Evolutionary conservation across 306 rosid genomes (phyloP), one percentile per base, ranked within the genome.

Genomic region (Fragaria ananassa): DNA sequence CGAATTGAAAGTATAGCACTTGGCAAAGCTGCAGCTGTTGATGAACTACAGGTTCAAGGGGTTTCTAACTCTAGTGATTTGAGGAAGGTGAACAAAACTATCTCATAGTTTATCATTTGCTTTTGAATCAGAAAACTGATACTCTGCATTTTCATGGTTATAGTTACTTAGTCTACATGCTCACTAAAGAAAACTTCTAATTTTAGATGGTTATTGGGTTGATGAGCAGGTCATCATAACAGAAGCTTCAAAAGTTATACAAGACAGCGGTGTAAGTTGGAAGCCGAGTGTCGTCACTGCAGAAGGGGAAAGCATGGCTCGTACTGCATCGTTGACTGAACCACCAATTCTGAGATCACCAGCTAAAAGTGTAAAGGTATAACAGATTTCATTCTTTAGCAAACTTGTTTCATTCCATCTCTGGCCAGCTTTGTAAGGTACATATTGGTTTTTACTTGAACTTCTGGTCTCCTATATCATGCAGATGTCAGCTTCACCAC

Each of bases 1-100:
- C 80, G 98, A 84, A 63, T 94, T 85, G 96, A 91, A 85, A 92
- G 97, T 76, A 89, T 90, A 83, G 93, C 90, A 39, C 74, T 25
- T 76, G 96, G 97, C 78, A 92, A 86, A 87, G 93, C 98, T 19
- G 87, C 98, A 53, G 87, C 88, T 47, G 93, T 92, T 35, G 98
- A 94, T 89, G 95, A 86, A 77, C 81, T 94, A 74, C 97, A 86
- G 86, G 76, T 92, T 85, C 98, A 90, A 80, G 98, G 98, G 73
- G 81, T 94, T 86, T 89, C 86, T 53, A 84, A 92, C 61, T 96
- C 97, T 78, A 82, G 81, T 81, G 63, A 71, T 74, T 79, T 94
- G 86, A 90, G 93, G 81, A 92, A 92, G 97, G 98, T 92, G 68
- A 68, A 68, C 62, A 42, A 34, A 61, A 58, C 74, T 71, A 70